phyloP scores from a whole-genome alignment of 176 grass and related monocot genomes.

The Musa troglodytarum region DNA sequence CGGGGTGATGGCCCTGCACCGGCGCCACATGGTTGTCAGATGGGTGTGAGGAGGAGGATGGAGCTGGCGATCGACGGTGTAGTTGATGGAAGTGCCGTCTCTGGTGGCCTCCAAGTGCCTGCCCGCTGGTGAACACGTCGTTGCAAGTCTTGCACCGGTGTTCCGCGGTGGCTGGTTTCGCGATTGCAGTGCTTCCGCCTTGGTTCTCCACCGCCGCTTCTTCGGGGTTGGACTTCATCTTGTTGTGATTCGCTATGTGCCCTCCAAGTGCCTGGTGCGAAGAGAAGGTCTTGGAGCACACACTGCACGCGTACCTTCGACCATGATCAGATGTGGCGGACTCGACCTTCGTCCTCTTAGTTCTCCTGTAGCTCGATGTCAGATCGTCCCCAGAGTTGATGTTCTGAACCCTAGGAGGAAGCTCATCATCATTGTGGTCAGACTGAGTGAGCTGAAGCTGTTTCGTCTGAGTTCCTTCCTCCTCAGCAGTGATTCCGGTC shows the following conservation, averaged over 20 bases:
- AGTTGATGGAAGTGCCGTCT: neutral
- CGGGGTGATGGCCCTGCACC: no score
- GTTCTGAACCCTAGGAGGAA: no score
- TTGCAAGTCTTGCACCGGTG: neutral
- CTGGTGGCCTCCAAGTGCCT: conserved; percentile 7
- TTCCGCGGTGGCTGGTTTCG: no score
- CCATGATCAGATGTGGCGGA: no score
- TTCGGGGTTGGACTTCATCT: neutral
- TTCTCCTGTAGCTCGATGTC: neutral
- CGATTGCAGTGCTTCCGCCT: no score
- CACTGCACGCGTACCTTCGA: neutral
- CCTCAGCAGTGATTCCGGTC: no score
- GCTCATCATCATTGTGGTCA: no score
- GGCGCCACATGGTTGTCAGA: no score
- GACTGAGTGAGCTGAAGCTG: no score
- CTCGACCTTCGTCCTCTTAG: neutral
- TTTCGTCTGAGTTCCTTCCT: no score
- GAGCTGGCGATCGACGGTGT: no score
- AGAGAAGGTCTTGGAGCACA: neutral
- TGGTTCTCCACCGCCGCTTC: neutral
- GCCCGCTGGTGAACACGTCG: neutral
- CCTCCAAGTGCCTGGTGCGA: conserved; percentile 4
- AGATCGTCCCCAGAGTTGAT: neutral
- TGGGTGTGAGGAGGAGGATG: no score
- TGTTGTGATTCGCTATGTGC: conserved; percentile 1